Conservation (phyloP, 106 monocot species). For the Dioscorea alata region DNA sequence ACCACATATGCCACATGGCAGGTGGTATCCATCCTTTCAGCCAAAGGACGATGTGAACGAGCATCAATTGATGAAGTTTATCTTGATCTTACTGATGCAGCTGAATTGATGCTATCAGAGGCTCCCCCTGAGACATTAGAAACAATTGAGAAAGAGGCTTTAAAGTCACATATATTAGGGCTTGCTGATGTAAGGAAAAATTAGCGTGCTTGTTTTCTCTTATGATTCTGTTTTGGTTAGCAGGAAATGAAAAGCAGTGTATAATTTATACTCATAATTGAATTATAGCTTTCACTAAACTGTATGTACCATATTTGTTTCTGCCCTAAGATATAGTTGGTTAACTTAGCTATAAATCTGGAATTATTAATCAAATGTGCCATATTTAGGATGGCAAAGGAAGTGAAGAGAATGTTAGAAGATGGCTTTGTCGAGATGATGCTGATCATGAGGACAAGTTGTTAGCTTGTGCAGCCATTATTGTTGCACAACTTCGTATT, state of each 20-base stretch:
- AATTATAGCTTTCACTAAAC: no score
- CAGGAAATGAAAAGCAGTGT: no score
- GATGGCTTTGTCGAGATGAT: slow-evolving; percentile 58
- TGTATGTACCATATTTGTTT: no score
- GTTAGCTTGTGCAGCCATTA: slow-evolving; percentile 88
- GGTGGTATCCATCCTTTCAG: slow-evolving; percentile 77
- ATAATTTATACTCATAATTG: no score
- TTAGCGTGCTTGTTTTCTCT: not conserved
- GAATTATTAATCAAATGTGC: no score
- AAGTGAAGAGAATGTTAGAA: slow-evolving; percentile 37
- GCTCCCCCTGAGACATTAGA: slow-evolving; percentile 43
- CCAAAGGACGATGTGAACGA: slow-evolving; percentile 82
- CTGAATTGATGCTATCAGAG: slow-evolving; percentile 68
- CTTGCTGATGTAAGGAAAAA: slow-evolving; percentile 37
- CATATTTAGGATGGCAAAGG: slow-evolving; percentile 38
- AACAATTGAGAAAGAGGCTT: slow-evolving; percentile 52
- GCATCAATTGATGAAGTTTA: slow-evolving; percentile 99
- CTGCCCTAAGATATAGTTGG: no score
- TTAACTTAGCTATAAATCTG: no score
- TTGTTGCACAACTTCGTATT: slow-evolving; percentile 76
- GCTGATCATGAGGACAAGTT: slow-evolving; percentile 66
- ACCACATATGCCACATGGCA: slow-evolving; percentile 3
- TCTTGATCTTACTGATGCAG: slow-evolving; percentile 91
- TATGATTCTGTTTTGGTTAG: slow-evolving; percentile 4
- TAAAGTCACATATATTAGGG: slow-evolving; percentile 86